Percentiles rank a stretch among this genome's conserved stretches.
Conservation (phyloP, 2,329 filamentous ascomycete genomes). For the Cladophialophora immunda region DNA sequence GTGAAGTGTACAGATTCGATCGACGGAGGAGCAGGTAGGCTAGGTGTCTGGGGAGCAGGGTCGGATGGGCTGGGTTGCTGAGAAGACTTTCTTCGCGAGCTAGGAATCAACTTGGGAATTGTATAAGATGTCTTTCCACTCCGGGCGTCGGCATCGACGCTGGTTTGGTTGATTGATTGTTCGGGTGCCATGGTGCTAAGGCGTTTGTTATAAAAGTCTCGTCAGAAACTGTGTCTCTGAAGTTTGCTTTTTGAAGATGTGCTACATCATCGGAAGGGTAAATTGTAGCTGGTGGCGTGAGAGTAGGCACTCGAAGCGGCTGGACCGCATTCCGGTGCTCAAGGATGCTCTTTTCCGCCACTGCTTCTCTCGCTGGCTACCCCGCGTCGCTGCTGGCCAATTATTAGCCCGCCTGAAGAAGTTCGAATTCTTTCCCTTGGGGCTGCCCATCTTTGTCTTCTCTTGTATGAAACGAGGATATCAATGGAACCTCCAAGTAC, state of each 20-base stretch:
- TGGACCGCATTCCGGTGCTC: not conserved
- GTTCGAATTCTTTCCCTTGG: too few relatives aligned
- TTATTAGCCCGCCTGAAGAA: too few relatives aligned
- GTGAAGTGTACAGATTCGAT: slow-evolving; percentile 68
- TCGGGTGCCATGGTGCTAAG: not conserved
- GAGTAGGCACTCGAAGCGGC: not conserved
- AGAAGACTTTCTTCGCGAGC: slow-evolving; percentile 46
- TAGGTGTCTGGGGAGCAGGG: slow-evolving; percentile 78
- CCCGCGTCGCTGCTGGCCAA: not conserved
- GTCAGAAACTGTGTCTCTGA: not conserved
- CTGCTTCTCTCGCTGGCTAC: not conserved
- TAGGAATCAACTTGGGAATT: slow-evolving; percentile 41
- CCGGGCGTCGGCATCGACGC: not conserved
- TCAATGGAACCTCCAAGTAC: not conserved
- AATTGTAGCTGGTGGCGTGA: not conserved
- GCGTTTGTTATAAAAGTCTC: not conserved
- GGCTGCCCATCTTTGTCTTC: too few relatives aligned
- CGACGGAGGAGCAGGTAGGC: slow-evolving; percentile 73
- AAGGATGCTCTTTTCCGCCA: not conserved
- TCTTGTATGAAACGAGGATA: too few relatives aligned
- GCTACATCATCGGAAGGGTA: not conserved
- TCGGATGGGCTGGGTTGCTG: slow-evolving; percentile 44
- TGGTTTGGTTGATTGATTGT: not conserved
- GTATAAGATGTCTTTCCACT: slow-evolving; percentile 14
- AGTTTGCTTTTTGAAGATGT: not conserved